Evolutionary conservation across 495 filamentous ascomycete genomes (phyloP), one percentile per base, ranked within the genome.

Genomic region (Lophiotrema nucula): DNA sequence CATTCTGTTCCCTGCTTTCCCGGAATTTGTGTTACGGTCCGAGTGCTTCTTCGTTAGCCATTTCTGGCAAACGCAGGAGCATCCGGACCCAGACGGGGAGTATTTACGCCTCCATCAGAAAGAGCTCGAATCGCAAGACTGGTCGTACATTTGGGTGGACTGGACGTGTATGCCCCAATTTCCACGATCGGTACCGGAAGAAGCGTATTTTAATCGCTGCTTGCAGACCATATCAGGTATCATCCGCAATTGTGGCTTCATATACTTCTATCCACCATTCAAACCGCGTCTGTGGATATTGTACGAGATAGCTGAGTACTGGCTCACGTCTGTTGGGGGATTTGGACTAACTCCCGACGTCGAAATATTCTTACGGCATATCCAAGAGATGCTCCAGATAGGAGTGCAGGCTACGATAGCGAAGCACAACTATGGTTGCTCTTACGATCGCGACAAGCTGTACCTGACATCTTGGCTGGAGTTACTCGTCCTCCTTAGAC

Each of bases 41-140:
- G 38, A 53, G 21, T 59, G 56, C 39, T 52, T 59, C 38, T 59
- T 59, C 55, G 55, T 59, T 39, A 59, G 56, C 27, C 56, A 51
- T 27, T 59, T 59, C 56, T 59, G 47, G 47, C 56, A 39, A n/a
- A 52, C 47, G 24, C 23, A 33, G 45, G 45, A 58, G 16, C 25
- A 59, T 47, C 56, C 47, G 31, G 47, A 59, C 22, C 56, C 56
- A 37, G 47, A 59, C 31, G 56, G 56, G 25, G 39, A 51, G 47
- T 41, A 22, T 47, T 26, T 59, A 47, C 47, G 56, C 37, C 47
- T 52, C 38, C 56, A 59, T 53, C 56, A 59, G 53, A 47, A 33
- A 23, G 47, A 52, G 37, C 37, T 59, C 16, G 47, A 59, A 39
- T 27, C 56, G 56, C 56, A 59, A 46, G 45, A 33, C 13, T 59